These are phyloP conservation scores for Takashimella koratensis DNA, from an alignment of 1,284 basidiomycete genomes.

Conservation along the genomic window DNA sequence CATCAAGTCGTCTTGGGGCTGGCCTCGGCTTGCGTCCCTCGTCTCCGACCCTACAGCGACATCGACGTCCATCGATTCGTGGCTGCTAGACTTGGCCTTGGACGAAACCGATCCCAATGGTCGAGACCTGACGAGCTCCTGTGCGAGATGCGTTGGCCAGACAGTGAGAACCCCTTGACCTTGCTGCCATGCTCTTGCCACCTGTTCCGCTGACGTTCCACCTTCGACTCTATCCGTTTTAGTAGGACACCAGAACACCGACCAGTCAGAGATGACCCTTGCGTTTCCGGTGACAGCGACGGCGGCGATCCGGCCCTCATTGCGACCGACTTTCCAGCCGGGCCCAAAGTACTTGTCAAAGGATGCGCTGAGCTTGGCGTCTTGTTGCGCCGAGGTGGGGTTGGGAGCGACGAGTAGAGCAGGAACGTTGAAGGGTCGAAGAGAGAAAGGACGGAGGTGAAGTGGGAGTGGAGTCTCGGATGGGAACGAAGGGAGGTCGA, in stretches of 20 bases:
- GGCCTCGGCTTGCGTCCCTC: too few relatives aligned
- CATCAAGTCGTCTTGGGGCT: conserved; percentile 20
- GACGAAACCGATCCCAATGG: too few relatives aligned
- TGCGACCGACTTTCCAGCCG: conserved; percentile 21
- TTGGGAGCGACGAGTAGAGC: conserved; percentile 22
- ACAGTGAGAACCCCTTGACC: conserved; percentile 34
- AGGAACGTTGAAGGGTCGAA: conserved; percentile 23
- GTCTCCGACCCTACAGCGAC: background rate
- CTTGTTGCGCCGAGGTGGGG: conserved; percentile 14
- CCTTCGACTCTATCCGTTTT: background rate
- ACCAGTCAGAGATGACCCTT: conserved; percentile 23
- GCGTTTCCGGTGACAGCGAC: conserved; percentile 1
- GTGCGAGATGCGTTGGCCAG: conserved; percentile 38
- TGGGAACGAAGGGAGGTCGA: background rate
- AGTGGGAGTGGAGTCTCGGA: background rate
- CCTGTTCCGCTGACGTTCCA: conserved; percentile 5
- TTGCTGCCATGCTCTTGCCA: conserved; percentile 14
- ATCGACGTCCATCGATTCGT: background rate
- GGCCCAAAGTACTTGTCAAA: conserved; percentile 24
- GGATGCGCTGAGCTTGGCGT: conserved; percentile 4
- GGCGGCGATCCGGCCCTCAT: conserved; percentile 16
- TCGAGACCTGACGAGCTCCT: conserved; percentile 4
- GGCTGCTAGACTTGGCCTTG: background rate
- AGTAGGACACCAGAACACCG: conserved; percentile 33
- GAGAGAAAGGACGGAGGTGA: conserved; percentile 6